Evolutionary conservation across 768 basidiomycete species (phyloP), one percentile per base, ranked within the genome.

Genomic region (Hygrocybe coccinea): DNA sequence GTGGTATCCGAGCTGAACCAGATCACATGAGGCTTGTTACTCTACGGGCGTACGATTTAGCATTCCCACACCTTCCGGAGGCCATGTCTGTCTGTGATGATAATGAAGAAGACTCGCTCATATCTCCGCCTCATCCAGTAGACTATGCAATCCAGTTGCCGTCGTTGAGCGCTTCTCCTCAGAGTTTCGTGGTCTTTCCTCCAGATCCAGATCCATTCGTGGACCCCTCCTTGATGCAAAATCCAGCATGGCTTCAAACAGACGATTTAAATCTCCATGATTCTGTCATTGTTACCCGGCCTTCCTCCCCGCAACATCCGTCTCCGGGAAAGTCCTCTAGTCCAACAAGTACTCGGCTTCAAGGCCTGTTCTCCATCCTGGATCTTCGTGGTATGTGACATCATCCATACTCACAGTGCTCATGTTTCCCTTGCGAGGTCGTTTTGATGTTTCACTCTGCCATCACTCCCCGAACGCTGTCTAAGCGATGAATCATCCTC

Each of bases 331-430:
- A 17, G 4, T 17, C 21, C 9, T 29, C 39, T 8, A 41, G 29
- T 35, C 36, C 51, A 22, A 34, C 2, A 2, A 41, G 24, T 19
- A 15, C 24, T 17, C 25, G 37, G 25, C 41, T 54, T 33, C 39
- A 41, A 34, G 43, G 45, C 17, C 34, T 54, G 52, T 45, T 43
- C 33, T 39, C 39, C 29, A 29, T 25, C 5, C 15, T 54, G 14
- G 52, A 39, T 54, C 21, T 54, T 29, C 39, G 44, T 35, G 52
- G 52, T 54, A 21, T 35, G 52, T 54, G 29, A 11, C 24, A 15
- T 35, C 17, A 14, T 33, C 24, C 49, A 36, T 50, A 12, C 33
- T n/a, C 7, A 12, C 14, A 50, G 12, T 34, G n/a, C 25, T 17
- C 49, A 37, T 22, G 11, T 46, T n/a, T 22, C 21, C 22, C 46